These are phyloP conservation scores for Hirsutella thompsonii DNA, from an alignment of 2,329 filamentous ascomycete species.

Conservation along the genomic window DNA sequence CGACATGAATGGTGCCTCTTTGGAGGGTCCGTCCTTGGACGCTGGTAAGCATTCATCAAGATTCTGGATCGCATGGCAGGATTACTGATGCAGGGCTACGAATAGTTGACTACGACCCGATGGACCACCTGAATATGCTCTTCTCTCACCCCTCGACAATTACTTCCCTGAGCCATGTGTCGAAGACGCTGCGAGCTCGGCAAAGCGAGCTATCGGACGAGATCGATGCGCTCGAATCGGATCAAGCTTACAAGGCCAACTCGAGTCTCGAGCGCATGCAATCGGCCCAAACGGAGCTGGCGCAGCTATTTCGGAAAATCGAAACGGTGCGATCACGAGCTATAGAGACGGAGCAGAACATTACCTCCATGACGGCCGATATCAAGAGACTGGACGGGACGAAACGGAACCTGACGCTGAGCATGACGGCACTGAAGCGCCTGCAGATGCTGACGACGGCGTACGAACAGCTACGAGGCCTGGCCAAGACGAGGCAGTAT, in stretches of 20 bases:
- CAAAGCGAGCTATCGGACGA: constrained; percentile 73
- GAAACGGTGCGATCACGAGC: constrained; percentile 83
- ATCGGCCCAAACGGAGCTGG: constrained; percentile 78
- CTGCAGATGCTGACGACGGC: constrained; percentile 98
- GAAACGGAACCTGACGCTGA: constrained; percentile 89
- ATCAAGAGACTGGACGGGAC: constrained; percentile 96
- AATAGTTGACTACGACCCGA: constrained; percentile 71
- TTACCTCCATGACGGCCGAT: constrained; percentile 97
- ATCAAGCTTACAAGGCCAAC: constrained; percentile 73
- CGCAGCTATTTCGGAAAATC: constrained; percentile 85
- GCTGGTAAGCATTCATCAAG: constrained; percentile 22
- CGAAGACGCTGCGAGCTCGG: constrained; percentile 58
- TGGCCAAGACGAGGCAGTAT: constrained; percentile 82
- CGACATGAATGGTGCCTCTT: constrained; percentile 26
- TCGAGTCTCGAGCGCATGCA: constrained; percentile 87
- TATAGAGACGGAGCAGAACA: constrained; percentile 84
- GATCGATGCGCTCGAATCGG: constrained; percentile 59
- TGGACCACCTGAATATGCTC: constrained; percentile 84
- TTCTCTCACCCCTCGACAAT: constrained; percentile 85
- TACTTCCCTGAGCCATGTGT: constrained; percentile 61
- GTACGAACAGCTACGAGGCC: constrained; percentile 84
- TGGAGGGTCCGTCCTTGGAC: constrained; percentile 27
- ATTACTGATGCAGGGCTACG: constrained; percentile 7
- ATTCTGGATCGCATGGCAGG: neutral
- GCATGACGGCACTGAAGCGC: constrained; percentile 94